Evolutionary conservation across 1,139 yeast species (phyloP), one percentile per base, ranked within the genome.

Genomic region (Saccharomyces hybrid): DNA sequence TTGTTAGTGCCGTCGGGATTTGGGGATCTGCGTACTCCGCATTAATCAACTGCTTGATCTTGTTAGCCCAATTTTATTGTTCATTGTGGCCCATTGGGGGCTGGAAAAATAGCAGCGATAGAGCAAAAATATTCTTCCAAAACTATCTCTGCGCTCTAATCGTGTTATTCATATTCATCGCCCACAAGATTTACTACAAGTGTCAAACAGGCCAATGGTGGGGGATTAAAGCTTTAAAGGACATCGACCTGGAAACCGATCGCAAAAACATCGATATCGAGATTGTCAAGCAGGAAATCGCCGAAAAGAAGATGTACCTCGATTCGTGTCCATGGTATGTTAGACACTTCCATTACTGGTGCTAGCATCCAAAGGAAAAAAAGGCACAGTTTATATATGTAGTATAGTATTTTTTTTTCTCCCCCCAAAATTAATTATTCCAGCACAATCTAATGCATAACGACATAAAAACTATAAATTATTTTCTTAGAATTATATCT

Each of bases 1-100:
- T 79, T 70, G 74, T 75, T 53, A 79, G 95, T 9, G 86, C 80
- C 64, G 80, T 81, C 52, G 96, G 97, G 58, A 67, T 80, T 19
- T 63, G 68, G 60, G 97, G 96, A 53, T 87, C 96, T 2, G 73
- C 71, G 62, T 79, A 79, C 63, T 93, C 95, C 34, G 70, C 81
- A 16, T 51, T 73, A 7, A 70, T 88, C 59, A 85, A 84, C 68
- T 59, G 78, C 47, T 74, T 84, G 61, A 84, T 88, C 56, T 73
- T 89, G 58, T 72, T 82, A 57, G 89, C 91, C 34, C 95, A 88
- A 74, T 83, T 87, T 59, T 88, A 86, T 73, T 80, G 87, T 65
- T 95, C 95, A 56, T 80, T 88, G 60, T 85, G 95, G 49, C 84
- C 96, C 1, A 76, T 89, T 56, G 88, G 88, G 71, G 86, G 95